These are phyloP conservation scores for Marchantia paleacea DNA, from an alignment of 225 moss, liverwort and hornwort species.

Conservation along the genomic window DNA sequence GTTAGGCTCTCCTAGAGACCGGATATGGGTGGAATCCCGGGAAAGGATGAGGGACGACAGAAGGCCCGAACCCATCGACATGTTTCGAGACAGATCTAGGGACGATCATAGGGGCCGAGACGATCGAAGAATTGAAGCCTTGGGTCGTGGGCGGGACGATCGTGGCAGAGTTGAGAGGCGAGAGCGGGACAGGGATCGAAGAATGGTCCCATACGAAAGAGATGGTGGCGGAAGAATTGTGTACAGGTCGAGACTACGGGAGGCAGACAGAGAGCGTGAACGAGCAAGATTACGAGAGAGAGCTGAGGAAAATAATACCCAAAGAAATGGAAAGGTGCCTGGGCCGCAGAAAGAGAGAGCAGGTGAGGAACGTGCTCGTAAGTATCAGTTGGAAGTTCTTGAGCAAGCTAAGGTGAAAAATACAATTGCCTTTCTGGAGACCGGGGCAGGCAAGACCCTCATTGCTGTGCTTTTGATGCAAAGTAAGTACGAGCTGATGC, in stretches of 20 bases:
- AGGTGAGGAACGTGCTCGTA: constrained; percentile 85
- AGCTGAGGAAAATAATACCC: constrained; percentile 43
- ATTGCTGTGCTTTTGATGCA: constrained; percentile 96
- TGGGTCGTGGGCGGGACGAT: constrained; percentile 36
- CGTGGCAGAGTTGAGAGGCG: constrained; percentile 36
- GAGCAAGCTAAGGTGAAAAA: constrained; percentile 97
- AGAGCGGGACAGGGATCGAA: constrained; percentile 43
- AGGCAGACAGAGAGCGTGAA: constrained; percentile 43
- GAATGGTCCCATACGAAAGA: constrained; percentile 41
- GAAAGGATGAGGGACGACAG: constrained; percentile 39
- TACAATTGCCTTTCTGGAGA: constrained; percentile 95
- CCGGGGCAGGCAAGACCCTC: constrained; percentile 97
- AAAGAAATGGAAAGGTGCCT: constrained; percentile 36
- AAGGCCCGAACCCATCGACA: constrained; percentile 33
- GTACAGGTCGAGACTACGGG: constrained; percentile 51
- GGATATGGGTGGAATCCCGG: constrained; percentile 27
- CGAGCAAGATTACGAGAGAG: constrained; percentile 41
- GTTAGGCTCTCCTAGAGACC: constrained; percentile 7
- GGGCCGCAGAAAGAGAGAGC: constrained; percentile 57
- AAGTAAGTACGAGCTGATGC: constrained; percentile 80
- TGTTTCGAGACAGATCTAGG: constrained; percentile 26
- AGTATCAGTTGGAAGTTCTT: constrained; percentile 95
- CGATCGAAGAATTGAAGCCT: constrained; percentile 28
- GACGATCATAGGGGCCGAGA: constrained; percentile 24
- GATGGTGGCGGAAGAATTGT: constrained; percentile 45